phyloP scores from a whole-genome alignment of 2,329 filamentous ascomycete species.

The Arthrobotrys sphaeroides region DNA sequence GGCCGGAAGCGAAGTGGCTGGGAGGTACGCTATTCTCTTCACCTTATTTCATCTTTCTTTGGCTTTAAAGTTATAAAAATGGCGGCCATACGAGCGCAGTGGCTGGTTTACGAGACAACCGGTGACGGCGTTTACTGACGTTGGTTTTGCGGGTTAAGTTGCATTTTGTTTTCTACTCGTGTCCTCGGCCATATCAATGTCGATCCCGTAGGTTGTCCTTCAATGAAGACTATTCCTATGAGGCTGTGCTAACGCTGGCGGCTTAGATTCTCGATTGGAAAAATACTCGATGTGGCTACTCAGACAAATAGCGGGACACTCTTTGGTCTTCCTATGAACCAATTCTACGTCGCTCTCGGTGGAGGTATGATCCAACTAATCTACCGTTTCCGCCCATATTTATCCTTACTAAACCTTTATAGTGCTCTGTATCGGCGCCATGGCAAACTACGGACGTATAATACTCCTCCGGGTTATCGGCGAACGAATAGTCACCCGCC shows the following conservation, averaged over 20 bases:
- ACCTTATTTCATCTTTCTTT: not conserved
- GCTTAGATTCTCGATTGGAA: slow-evolving; percentile 82
- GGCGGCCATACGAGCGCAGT: too few species aligned
- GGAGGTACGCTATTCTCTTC: slow-evolving; percentile 60
- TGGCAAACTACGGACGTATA: slow-evolving; percentile 92
- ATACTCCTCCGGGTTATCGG: slow-evolving; percentile 92
- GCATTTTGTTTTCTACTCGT: slow-evolving; percentile 87
- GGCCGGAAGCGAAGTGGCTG: slow-evolving; percentile 82
- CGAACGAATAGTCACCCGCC: slow-evolving; percentile 88
- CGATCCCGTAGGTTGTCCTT: slow-evolving; percentile 70
- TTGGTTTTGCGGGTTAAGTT: slow-evolving; percentile 59
- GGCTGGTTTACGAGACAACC: too few species aligned
- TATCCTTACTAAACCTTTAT: slow-evolving; percentile 57
- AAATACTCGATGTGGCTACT: slow-evolving; percentile 90
- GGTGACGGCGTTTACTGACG: slow-evolving; percentile 17
- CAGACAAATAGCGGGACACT: slow-evolving; percentile 75
- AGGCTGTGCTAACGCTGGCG: not conserved
- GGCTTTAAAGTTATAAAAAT: too few species aligned
- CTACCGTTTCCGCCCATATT: not conserved
- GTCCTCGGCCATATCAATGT: slow-evolving; percentile 93
- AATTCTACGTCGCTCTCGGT: slow-evolving; percentile 86
- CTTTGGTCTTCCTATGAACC: slow-evolving; percentile 83
- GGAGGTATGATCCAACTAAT: slow-evolving; percentile 48
- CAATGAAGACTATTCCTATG: not conserved
- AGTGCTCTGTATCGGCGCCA: slow-evolving; percentile 82